Evolutionary conservation across 179 eudicot species (phyloP).

Genomic region (Gypsophila paniculata): DNA sequence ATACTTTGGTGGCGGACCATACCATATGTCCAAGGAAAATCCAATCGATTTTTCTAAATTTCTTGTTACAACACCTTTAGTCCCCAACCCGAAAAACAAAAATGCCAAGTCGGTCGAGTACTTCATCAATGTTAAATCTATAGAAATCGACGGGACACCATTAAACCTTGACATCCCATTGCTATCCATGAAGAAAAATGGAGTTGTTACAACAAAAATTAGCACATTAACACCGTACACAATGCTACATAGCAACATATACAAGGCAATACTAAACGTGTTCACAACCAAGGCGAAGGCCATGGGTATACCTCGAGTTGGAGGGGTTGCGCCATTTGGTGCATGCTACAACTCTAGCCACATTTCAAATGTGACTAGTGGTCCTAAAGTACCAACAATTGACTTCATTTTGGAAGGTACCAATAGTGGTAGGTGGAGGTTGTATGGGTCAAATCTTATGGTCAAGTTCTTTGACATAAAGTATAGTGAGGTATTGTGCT

Average conservation of each 20-base stretch:
- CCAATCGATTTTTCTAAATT: constrained; percentile 7
- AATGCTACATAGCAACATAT: constrained; percentile 19
- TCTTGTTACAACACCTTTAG: constrained; percentile 23
- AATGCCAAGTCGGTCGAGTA: constrained; percentile 26
- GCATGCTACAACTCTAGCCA: constrained; percentile 35
- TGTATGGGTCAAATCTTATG: constrained; percentile 45
- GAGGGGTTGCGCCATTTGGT: constrained; percentile 31
- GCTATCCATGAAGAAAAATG: constrained; percentile 19
- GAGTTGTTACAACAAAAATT: constrained; percentile 26
- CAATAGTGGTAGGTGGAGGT: constrained; percentile 44
- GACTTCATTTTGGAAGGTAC: constrained; percentile 37
- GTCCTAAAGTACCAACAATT: constrained; percentile 32
- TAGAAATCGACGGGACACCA: constrained; percentile 18
- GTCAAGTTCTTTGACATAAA: constrained; percentile 28
- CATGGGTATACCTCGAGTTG: constrained; percentile 26
- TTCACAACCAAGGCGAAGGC: constrained; percentile 21
- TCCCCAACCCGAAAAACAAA: constrained; percentile 17
- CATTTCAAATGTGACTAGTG: constrained; percentile 8
- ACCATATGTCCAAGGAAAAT: constrained; percentile 22
- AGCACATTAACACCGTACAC: constrained; percentile 29
- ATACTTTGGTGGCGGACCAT: constrained; percentile 43
- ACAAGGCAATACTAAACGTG: constrained; percentile 10
- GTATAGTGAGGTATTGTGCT: constrained; percentile 29
- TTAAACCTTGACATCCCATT: too few species aligned
- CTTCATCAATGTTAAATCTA: constrained; percentile 23